A percentile compares a stretch with the other conserved stretches of the same genome.
Conservation (phyloP, 148 eudicot genomes). For the Drosera capensis region DNA sequence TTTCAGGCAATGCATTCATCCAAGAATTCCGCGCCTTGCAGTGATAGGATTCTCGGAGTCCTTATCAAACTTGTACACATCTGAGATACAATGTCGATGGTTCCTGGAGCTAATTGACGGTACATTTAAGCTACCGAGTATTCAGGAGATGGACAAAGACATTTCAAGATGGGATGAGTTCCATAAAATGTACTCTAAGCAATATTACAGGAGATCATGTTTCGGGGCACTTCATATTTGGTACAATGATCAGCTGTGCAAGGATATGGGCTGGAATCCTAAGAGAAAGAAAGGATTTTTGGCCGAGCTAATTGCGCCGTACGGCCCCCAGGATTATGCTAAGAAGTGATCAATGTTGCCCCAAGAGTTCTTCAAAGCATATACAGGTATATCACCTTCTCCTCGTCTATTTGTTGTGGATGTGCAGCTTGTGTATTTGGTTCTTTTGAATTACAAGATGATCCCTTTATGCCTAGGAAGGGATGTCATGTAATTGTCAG, state of each 20-base stretch:
- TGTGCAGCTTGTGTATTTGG: too few species aligned
- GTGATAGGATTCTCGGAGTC: conserved; percentile 48
- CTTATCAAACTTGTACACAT: conserved; percentile 34
- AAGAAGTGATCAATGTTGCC: too few species aligned
- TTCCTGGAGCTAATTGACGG: conserved; percentile 41
- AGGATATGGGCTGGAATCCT: conserved; percentile 17
- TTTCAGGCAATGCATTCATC: conserved; percentile 57
- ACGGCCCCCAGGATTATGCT: conserved; percentile 15
- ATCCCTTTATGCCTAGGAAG: too few species aligned
- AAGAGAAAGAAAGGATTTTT: conserved; percentile 18
- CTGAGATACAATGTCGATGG: conserved; percentile 51
- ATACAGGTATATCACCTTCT: too few species aligned
- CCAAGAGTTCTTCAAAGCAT: too few species aligned
- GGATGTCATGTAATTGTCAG: too few species aligned
- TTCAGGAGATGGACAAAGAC: conserved; percentile 48
- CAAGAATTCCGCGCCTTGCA: conserved; percentile 58
- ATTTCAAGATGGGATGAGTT: conserved; percentile 28
- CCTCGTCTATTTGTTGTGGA: too few species aligned
- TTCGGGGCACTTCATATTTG: conserved; percentile 8
- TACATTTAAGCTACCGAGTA: conserved; percentile 37
- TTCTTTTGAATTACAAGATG: too few species aligned
- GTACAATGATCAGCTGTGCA: conserved; percentile 16
- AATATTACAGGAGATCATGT: conserved; percentile 19
- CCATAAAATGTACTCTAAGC: conserved; percentile 22
- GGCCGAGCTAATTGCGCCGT: conserved; percentile 16